Conservation (phyloP, 495 filamentous ascomycete species). For the Podospora pseudopauciseta region DNA sequence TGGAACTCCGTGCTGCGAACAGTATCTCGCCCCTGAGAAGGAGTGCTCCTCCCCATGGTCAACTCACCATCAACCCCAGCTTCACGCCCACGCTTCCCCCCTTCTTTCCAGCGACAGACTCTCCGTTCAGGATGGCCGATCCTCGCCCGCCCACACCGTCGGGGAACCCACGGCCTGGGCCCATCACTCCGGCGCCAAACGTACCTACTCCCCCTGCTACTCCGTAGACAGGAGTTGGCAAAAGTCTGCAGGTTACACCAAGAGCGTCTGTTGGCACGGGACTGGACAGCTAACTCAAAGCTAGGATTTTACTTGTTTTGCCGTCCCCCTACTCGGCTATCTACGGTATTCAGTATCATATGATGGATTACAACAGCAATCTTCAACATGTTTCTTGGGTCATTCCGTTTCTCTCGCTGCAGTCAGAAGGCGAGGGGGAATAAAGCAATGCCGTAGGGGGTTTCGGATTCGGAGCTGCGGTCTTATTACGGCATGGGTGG, state of each 20-base stretch:
- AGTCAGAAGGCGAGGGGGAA: not conserved
- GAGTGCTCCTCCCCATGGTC: not conserved
- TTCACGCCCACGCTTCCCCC: not conserved
- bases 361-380: not conserved
- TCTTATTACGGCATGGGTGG: not conserved
- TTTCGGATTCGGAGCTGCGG: not conserved
- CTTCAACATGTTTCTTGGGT: not conserved
- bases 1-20: not conserved
- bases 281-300: not conserved
- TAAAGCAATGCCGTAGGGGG: not conserved
- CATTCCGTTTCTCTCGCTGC: not conserved
- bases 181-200: slow-evolving; percentile 6
- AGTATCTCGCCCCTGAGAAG: too few species aligned
- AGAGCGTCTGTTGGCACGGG: not conserved
- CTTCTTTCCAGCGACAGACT: not conserved
- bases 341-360: not conserved
- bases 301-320: not conserved
- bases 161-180: slow-evolving; percentile 2
- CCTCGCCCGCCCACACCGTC: slow-evolving; percentile 7
- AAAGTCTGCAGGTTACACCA: not conserved
- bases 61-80: not conserved
- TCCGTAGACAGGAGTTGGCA: not conserved
- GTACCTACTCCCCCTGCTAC: slow-evolving; percentile 13
- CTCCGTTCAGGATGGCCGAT: not conserved
- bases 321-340: not conserved